Conservation (phyloP, 257 asterid species). For the Voacanga thouarsii region DNA sequence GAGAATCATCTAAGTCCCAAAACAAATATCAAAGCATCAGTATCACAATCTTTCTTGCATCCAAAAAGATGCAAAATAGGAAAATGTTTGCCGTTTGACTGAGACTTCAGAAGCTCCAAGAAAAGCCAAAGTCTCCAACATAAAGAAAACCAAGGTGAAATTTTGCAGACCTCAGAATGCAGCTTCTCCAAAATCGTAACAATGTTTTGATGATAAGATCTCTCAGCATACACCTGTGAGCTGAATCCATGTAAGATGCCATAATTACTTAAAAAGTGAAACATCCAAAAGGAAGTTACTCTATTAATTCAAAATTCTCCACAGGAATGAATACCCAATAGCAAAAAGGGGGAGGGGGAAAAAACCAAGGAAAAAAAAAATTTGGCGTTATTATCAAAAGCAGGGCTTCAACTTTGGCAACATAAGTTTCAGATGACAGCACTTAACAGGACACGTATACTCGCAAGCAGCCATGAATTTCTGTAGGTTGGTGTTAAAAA, state of each 20-base stretch:
- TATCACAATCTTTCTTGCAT: slow-evolving; percentile 4
- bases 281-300: not conserved
- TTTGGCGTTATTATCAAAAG: too few species aligned
- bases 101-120: not conserved
- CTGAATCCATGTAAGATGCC: slow-evolving; percentile 28
- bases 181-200: slow-evolving; percentile 80
- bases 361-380: too few species aligned
- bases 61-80: not conserved
- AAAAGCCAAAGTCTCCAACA: not conserved
- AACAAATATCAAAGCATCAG: slow-evolving; percentile 11
- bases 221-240: slow-evolving; percentile 84
- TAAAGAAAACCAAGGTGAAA: slow-evolving; percentile 11
- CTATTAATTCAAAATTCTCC: not conserved
- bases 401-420: too few species aligned
- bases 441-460: not conserved
- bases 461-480: not conserved
- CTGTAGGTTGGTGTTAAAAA: not conserved
- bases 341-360: not conserved
- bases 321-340: not conserved
- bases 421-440: too few species aligned
- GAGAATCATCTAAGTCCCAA: slow-evolving; percentile 53
- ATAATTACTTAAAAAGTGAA: slow-evolving; percentile 13
- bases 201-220: slow-evolving; percentile 74
- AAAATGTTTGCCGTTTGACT: not conserved
- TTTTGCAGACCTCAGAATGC: slow-evolving; percentile 61